Base-by-base conservation (phyloP, 306 rosid genomes). In the Vicia villosa region DNA sequence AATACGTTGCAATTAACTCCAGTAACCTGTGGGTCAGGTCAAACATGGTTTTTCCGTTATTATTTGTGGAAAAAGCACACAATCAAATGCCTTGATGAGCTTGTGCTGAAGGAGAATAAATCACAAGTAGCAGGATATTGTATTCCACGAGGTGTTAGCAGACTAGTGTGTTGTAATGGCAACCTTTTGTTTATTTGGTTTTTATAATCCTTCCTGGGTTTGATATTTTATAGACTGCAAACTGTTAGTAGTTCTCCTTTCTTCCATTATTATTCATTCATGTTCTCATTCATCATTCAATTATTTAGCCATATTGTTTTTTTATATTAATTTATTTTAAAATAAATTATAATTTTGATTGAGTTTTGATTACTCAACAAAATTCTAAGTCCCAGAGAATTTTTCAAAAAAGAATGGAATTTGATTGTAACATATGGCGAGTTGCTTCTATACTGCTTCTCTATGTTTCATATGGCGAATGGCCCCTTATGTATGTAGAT, bases 21-120 rank as follows among this genome's bases (percentile, higher is more conserved):
- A 42, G 47, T 49, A 28, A 70, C 66, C 46, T 49, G 74, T 38
- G 28, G 45, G 30, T 47, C 30, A 43, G 41, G 30, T 68, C 47
- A 46, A 45, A 58, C 40, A 5, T 42, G 34, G 52, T 38, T n/a
- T 58, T 67, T 63, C 9, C 45, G 11, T 63, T 54, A 55, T 22
- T 40, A 0, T 60, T 61, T 68, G 26, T 32, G 68, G 57, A 46
- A 52, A 60, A 67, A 20, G 66, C 43, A 40, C 26, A 8, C 8
- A 17, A 63, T 40, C 34, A 45, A 42, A 51, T 67, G 66, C 46
- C 52, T 70, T 30, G 10, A 65, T 41, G 30, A 57, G 47, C 41
- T 51, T 65, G 57, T 15, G 72, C 50, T 41, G 61, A 75, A 51
- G 56, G 41, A 24, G 26, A 69, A 37, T 68, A 54, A 34, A 56